These are phyloP conservation scores for Pseudocercospora crystallina DNA, from an alignment of 2,329 filamentous ascomycete species.

Conservation along the genomic window DNA sequence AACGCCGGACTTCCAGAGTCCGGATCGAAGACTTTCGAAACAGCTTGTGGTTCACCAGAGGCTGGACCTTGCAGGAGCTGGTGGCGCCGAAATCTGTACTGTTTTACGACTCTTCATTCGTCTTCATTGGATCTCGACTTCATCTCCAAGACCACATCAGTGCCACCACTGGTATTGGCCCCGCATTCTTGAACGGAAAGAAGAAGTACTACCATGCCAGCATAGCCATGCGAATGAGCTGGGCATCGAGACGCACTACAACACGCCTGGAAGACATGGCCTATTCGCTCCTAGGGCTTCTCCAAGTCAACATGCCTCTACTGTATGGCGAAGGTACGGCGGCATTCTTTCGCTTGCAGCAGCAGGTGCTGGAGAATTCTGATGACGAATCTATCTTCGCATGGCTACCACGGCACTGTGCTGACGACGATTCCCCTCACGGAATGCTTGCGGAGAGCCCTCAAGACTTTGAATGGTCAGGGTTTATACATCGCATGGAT, in stretches of 20 bases:
- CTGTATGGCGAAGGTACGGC: conserved; percentile 5
- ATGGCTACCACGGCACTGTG: no score
- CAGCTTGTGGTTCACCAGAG: conserved; percentile 10
- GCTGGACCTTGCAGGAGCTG: conserved; percentile 12
- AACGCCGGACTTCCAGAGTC: neutral
- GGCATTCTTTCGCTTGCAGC: no score
- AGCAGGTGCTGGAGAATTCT: no score
- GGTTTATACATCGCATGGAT: no score
- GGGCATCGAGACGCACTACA: neutral
- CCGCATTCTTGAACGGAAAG: no score
- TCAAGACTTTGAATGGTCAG: no score
- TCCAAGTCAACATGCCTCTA: conserved; percentile 4
- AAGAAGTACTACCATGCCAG: neutral
- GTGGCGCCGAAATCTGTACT: conserved; percentile 8
- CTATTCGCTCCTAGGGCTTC: conserved; percentile 7
- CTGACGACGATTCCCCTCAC: no score
- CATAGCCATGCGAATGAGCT: conserved; percentile 7
- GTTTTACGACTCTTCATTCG: conserved; percentile 8
- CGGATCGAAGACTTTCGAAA: neutral
- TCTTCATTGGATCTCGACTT: neutral
- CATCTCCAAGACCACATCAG: conserved; percentile 15
- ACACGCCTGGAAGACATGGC: conserved; percentile 3
- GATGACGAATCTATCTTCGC: no score
- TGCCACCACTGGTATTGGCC: neutral
- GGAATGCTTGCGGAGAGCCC: no score